phyloP scores from a whole-genome alignment of 768 basidiomycete genomes.

The Boletus insuetus region DNA sequence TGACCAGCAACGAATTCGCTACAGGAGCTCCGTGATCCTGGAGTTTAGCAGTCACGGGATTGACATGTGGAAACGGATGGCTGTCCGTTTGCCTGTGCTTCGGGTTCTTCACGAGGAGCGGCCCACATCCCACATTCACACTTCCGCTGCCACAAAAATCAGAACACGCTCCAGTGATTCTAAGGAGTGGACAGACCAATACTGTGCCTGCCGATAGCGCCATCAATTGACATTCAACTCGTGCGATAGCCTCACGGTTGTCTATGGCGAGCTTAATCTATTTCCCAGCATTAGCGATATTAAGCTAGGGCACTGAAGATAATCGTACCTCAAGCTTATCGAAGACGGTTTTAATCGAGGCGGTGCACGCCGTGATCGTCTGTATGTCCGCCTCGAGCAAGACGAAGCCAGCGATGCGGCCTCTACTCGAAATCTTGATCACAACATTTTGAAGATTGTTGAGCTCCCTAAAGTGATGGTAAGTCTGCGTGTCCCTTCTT shows the following conservation, averaged over 20 bases:
- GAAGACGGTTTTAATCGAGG: slow-evolving; percentile 10
- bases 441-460: slow-evolving; percentile 6
- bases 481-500: neutral
- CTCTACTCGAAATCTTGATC: slow-evolving; percentile 4
- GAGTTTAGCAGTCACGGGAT: neutral
- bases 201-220: neutral
- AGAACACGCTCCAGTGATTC: neutral
- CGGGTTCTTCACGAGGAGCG: neutral
- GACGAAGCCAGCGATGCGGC: neutral
- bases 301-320: neutral
- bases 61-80: neutral
- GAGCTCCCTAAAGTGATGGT: slow-evolving; percentile 6
- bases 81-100: neutral
- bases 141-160: slow-evolving; percentile 3
- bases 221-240: slow-evolving; percentile 7
- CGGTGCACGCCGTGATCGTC: slow-evolving; percentile 5
- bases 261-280: slow-evolving; percentile 16
- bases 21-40: no score
- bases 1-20: neutral
- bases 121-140: slow-evolving; percentile 2
- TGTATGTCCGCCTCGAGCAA: slow-evolving; percentile 9
- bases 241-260: slow-evolving; percentile 2
- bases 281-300: neutral
- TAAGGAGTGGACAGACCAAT: neutral
- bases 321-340: slow-evolving; percentile 5